Conservation (phyloP, 306 rosid genomes). For the Sphenostylis stenocarpa region DNA sequence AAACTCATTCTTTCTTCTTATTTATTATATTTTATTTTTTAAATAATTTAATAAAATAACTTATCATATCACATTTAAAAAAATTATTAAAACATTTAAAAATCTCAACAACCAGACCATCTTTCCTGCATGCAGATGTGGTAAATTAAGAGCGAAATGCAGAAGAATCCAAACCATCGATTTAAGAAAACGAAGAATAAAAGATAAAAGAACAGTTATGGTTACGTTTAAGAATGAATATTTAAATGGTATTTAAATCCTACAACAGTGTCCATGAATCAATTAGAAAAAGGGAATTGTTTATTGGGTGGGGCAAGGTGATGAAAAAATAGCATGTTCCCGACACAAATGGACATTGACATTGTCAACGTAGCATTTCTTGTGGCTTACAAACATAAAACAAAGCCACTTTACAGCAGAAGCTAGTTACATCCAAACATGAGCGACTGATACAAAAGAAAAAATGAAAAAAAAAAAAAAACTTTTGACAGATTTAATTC, state of each 20-base stretch:
- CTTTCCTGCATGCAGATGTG: neutral
- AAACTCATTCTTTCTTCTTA: too few relatives aligned
- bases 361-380: slow-evolving; percentile 7
- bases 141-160: neutral
- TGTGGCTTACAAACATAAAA: slow-evolving; percentile 38
- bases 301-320: neutral
- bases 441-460: neutral
- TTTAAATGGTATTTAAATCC: slow-evolving; percentile 3
- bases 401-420: slow-evolving; percentile 36
- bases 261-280: neutral
- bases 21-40: too few relatives aligned
- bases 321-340: slow-evolving; percentile 10
- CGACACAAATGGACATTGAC: neutral
- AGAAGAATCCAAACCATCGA: neutral
- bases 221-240: neutral
- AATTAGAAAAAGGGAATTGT: neutral
- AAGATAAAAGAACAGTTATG: too few relatives aligned
- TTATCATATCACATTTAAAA: too few relatives aligned
- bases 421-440: slow-evolving; percentile 31
- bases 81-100: too few relatives aligned
- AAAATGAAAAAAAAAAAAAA: neutral
- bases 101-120: too few relatives aligned
- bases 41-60: too few relatives aligned
- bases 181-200: neutral
- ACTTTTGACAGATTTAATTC: slow-evolving; percentile 31